Base-by-base conservation (phyloP, 768 basidiomycete genomes). In the Boletellus ananiceps region DNA sequence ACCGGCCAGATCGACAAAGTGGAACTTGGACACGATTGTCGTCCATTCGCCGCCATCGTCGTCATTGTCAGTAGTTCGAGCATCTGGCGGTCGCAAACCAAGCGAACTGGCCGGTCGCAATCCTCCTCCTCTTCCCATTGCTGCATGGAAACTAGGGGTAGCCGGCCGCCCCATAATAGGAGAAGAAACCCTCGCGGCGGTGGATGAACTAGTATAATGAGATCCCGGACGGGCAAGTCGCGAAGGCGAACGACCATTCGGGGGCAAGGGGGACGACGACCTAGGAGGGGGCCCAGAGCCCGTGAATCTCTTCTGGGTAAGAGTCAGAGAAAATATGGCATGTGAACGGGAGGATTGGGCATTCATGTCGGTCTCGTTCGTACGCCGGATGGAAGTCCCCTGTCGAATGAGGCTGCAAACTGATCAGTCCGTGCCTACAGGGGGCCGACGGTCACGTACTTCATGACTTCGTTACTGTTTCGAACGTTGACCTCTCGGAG, bases 351-450 rank as follows among this genome's bases (percentile, higher is more conserved):
- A 97, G 2, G 90, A 93, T 67, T 96, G 93, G 21, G 95, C 92
- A 66, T 99, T 99, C 95, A 98, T 97, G 63, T 93, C 91, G 29
- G 96, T 99, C 68, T 94, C 91, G 55, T 95, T 94, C 9, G 96
- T 98, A 47, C 94, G 83, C 27, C 96, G 80, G 37, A 95, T 87
- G 14, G 89, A 80, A 8, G 93, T 87, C 16, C 96, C 96, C 57
- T 89, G 84, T 54, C 87, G 85, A 48, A 99, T 82, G 47, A 93
- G 80, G 63, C 90, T 93, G 66, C 31, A n/a, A 52, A 60, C 45
- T 50, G 33, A 53, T 62, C 56, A 57, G 57, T 57, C 52, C 63
- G 47, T 53, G 51, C 46, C 45, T 29, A 51, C 18, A 39, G 42
- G 27, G 35, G 33, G 27, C 43, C 41, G 45, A 50, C 11, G 46